Evolutionary conservation across 228 moss, liverwort and hornwort species (phyloP).

Genomic region (Sphagnum fallax): DNA sequence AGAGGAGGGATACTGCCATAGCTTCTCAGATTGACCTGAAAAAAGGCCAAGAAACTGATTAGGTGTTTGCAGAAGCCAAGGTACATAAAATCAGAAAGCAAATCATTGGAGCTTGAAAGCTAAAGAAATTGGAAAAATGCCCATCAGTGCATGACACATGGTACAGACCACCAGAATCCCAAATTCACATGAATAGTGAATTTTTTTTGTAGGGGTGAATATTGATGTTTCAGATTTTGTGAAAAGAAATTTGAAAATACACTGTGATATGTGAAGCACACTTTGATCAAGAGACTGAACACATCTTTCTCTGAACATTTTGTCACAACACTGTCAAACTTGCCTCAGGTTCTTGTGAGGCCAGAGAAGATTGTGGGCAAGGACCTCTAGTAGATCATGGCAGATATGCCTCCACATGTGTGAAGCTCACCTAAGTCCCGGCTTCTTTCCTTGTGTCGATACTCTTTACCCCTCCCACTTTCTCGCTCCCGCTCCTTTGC

Average conservation of each 20-base stretch:
- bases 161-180: too few relatives aligned
- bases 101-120: not conserved
- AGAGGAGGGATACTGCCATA: slow-evolving; percentile 56
- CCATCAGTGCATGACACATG: not conserved
- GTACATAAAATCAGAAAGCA: not conserved
- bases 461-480: slow-evolving; percentile 62
- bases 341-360: not conserved
- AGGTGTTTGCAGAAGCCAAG: not conserved
- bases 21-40: slow-evolving; percentile 76
- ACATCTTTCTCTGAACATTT: too few relatives aligned
- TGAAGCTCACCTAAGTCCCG: slow-evolving; percentile 67
- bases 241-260: slow-evolving; percentile 14
- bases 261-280: slow-evolving; percentile 24
- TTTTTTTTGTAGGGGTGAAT: too few relatives aligned
- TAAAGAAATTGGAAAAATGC: slow-evolving; percentile 14
- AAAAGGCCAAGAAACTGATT: not conserved
- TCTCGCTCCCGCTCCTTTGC: slow-evolving; percentile 60
- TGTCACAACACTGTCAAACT: not conserved
- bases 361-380: not conserved
- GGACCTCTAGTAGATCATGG: not conserved
- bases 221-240: slow-evolving; percentile 3
- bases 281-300: not conserved
- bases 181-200: too few relatives aligned
- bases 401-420: not conserved
- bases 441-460: slow-evolving; percentile 84